A percentile compares a stretch with the other conserved stretches of the same genome.
phyloP scores from a whole-genome alignment of 768 basidiomycete species.

The Naganishia randhawae region DNA sequence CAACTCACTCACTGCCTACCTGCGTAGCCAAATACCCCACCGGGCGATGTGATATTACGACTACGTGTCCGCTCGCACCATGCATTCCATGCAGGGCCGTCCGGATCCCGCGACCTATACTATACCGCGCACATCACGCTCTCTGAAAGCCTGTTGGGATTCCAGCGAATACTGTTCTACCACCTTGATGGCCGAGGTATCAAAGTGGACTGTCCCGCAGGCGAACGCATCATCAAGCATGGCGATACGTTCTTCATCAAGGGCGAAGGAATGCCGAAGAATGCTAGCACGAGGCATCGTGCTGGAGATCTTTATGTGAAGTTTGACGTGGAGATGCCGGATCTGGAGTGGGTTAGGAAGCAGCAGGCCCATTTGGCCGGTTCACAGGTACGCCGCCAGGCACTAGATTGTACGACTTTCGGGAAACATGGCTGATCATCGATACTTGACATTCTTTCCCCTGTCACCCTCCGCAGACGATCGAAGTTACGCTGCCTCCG shows the following conservation, averaged over 20 bases:
- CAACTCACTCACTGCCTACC: background rate
- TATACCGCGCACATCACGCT: constrained; percentile 79
- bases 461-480: background rate
- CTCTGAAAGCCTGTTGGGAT: constrained; percentile 92
- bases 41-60: constrained; percentile 87
- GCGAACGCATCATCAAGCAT: constrained; percentile 61
- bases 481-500: background rate
- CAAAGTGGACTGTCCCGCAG: constrained; percentile 63
- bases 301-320: constrained; percentile 74
- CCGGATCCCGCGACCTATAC: constrained; percentile 64
- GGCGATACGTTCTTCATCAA: constrained; percentile 70
- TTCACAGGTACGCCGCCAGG: background rate
- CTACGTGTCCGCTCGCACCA: constrained; percentile 66
- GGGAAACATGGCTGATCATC: too few relatives aligned
- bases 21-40: constrained; percentile 70
- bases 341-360: constrained; percentile 60
- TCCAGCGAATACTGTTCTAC: constrained; percentile 80
- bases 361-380: background rate
- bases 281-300: background rate
- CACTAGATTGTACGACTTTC: too few relatives aligned
- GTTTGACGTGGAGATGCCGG: constrained; percentile 85
- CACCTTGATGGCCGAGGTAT: constrained; percentile 94
- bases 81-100: constrained; percentile 64
- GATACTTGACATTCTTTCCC: too few relatives aligned
- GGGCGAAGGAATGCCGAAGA: constrained; percentile 80